Percentiles rank a stretch among this genome's conserved stretches.
Conservation (phyloP, 352 stramenopile genomes). For the Halophytophthora polymorphica region DNA sequence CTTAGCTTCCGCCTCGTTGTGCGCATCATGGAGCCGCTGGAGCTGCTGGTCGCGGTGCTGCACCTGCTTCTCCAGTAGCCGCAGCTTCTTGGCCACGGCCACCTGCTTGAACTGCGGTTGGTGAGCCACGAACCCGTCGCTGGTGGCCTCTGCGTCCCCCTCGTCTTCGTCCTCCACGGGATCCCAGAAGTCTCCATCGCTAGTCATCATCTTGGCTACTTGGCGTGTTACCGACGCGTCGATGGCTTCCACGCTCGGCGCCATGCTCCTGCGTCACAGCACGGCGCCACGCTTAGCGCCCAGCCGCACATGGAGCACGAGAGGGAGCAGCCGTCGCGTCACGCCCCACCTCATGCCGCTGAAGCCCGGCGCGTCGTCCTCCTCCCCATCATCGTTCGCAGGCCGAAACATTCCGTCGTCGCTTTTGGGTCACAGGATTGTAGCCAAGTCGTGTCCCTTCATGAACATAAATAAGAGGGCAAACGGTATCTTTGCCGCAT, state of each 20-base stretch:
- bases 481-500: too few relatives aligned
- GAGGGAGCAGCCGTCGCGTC: too few relatives aligned
- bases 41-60: conserved; percentile 37
- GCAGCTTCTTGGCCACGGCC: conserved; percentile 51
- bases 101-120: conserved; percentile 37
- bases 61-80: conserved; percentile 50
- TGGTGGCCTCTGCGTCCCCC: conserved; percentile 11
- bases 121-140: conserved; percentile 42
- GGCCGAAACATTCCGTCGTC: too few relatives aligned
- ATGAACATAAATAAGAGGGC: too few relatives aligned
- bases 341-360: conserved; percentile 27
- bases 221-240: conserved; percentile 25
- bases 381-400: conserved; percentile 8
- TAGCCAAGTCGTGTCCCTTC: conserved; percentile 18
- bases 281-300: background rate
- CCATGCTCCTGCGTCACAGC: conserved; percentile 13
- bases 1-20: conserved; percentile 18
- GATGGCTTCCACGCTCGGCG: conserved; percentile 23
- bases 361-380: conserved; percentile 27
- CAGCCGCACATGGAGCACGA: too few relatives aligned
- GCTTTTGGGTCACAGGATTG: too few relatives aligned
- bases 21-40: conserved; percentile 20
- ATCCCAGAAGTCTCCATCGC: conserved; percentile 8
- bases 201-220: conserved; percentile 11
- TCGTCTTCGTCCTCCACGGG: conserved; percentile 15